phyloP scores from a whole-genome alignment of 2,329 filamentous ascomycete species.

The Penicillium sumatraense region DNA sequence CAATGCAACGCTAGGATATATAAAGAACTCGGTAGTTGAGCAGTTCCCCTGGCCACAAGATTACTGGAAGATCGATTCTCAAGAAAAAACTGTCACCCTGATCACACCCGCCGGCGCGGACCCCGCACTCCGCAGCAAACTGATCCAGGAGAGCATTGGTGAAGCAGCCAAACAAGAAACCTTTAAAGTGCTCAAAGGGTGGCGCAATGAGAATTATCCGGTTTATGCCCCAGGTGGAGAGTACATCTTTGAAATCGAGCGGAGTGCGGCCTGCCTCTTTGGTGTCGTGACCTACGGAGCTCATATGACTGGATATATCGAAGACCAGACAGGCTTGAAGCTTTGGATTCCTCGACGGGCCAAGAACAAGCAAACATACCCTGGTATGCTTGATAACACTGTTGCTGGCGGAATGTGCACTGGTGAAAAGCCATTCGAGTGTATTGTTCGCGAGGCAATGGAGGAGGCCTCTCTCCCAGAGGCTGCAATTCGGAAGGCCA shows the following conservation, averaged over 20 bases:
- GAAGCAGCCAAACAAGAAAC: conserved; percentile 72
- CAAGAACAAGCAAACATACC: conserved; percentile 80
- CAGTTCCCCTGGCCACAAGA: conserved; percentile 57
- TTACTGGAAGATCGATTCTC: conserved; percentile 63
- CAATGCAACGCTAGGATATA: conserved; percentile 66
- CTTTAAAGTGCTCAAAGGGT: conserved; percentile 76
- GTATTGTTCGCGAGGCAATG: conserved; percentile 79
- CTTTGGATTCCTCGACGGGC: conserved; percentile 86
- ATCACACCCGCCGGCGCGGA: conserved; percentile 59
- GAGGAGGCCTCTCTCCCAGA: conserved; percentile 87
- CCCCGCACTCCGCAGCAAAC: conserved; percentile 65
- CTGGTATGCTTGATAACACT: conserved; percentile 91
- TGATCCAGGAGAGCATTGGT: conserved; percentile 61
- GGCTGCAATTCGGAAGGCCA: conserved; percentile 65
- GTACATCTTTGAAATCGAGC: conserved; percentile 74
- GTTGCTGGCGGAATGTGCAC: conserved; percentile 86
- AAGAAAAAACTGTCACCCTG: conserved; percentile 66
- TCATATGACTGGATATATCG: conserved; percentile 77
- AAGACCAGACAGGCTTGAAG: conserved; percentile 62
- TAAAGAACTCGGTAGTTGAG: conserved; percentile 54
- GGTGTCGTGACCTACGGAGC: conserved; percentile 79
- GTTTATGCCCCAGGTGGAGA: conserved; percentile 67
- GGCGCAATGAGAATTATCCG: conserved; percentile 81
- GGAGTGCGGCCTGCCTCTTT: conserved; percentile 74
- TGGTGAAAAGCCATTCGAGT: conserved; percentile 79